Evolutionary conservation across 352 stramenopile genomes (phyloP), one percentile per base, ranked within the genome.

Genomic region (Globisporangium paroecandrum): DNA sequence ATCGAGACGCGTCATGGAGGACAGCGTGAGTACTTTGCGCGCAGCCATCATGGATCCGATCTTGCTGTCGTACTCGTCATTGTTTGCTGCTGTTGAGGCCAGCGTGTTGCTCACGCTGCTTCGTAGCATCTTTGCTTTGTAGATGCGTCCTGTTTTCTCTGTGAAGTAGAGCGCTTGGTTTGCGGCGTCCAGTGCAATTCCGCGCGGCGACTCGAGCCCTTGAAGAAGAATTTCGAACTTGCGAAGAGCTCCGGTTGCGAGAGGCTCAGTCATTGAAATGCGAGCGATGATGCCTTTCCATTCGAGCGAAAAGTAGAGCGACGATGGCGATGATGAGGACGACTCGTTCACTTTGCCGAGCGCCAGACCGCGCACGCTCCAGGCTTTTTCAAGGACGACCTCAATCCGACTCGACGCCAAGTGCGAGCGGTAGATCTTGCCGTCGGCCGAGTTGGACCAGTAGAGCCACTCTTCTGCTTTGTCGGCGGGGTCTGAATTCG

Each of bases 401-500:
- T 79, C 65, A 18, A 91, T 82, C 9, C 66, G 61, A 10, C 68
- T 85, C 7, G 79, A 77, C 2, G 15, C 15, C n/a, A 90, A 66
- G 46, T 72, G 82, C n/a, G 73, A 90, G 1, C 79, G 71, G 63
- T 93, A 93, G 43, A 93, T 85, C 0, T 54, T 72, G 0, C 85
- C 83, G 41, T 93, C 85, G 1, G 65, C 70, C 6, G 83, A 85
- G 53, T 91, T 93, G 34, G 83, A 86, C 85, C 85, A 93, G 66
- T 88, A 91, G 4, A 93, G 64, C 71, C 77, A 86, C 47, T 80
- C 24, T 38, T 65, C 32, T 27, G 24, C 61, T 56, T 24, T 73
- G 24, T 13, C 20, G 32, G 43, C 24, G 6, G 49, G 2, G 2
- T 27, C n/a, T 15, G 7, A 27, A n/a, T 12, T 24, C 43, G 43